These are phyloP conservation scores for Nakazawaea sp. DNA, from an alignment of 805 yeast species.

Conservation along the genomic window DNA sequence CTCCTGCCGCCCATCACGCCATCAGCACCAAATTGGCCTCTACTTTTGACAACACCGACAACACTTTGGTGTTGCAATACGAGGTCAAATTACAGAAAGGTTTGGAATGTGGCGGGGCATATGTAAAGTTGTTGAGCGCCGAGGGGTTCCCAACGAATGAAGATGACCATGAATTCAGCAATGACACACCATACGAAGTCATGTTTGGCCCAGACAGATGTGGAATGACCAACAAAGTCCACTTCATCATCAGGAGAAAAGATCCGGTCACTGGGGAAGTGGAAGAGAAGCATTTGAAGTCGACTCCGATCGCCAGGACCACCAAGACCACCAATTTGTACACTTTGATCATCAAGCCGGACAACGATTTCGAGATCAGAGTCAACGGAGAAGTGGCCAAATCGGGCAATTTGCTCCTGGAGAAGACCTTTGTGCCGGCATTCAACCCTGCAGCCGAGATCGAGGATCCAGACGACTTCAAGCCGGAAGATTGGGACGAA, in stretches of 20 bases:
- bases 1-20: slow-evolving; percentile 78
- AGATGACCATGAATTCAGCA: slow-evolving; percentile 46
- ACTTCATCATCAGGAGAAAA: slow-evolving; percentile 60
- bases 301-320: slow-evolving; percentile 61
- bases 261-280: slow-evolving; percentile 46
- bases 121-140: slow-evolving; percentile 61
- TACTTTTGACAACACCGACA: slow-evolving; percentile 52
- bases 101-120: slow-evolving; percentile 84
- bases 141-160: slow-evolving; percentile 29
- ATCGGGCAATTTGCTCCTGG: slow-evolving; percentile 61
- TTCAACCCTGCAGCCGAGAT: slow-evolving; percentile 63
- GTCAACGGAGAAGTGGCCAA: slow-evolving; percentile 69
- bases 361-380: slow-evolving; percentile 71
- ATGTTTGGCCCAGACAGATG: slow-evolving; percentile 96
- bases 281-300: slow-evolving; percentile 62
- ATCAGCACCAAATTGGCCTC: slow-evolving; percentile 56
- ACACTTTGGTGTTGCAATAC: slow-evolving; percentile 78
- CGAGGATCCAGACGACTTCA: slow-evolving; percentile 45
- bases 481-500: slow-evolving; percentile 85
- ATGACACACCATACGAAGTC: slow-evolving; percentile 68
- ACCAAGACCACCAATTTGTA: slow-evolving; percentile 60
- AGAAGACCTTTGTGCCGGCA: slow-evolving; percentile 52
- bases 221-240: slow-evolving; percentile 74
- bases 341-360: slow-evolving; percentile 64
- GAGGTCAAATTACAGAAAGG: slow-evolving; percentile 83